These are phyloP conservation scores for Hymenoscyphus repandus DNA, from an alignment of 2,329 filamentous ascomycete species.

Conservation along the genomic window DNA sequence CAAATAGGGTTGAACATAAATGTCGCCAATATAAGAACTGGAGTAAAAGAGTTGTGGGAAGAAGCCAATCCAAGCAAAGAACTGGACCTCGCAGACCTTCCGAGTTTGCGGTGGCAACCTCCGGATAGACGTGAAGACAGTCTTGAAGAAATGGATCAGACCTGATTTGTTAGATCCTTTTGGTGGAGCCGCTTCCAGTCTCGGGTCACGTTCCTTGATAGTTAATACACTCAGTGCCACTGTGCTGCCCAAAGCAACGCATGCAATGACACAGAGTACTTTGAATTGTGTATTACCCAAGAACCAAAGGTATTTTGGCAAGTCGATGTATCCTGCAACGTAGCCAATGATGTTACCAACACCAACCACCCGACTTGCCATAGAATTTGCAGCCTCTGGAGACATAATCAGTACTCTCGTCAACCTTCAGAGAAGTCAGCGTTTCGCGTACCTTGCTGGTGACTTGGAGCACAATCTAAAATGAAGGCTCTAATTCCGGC, in stretches of 20 bases:
- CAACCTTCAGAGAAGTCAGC: neutral
- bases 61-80: constrained; percentile 91
- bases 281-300: constrained; percentile 90
- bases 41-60: constrained; percentile 96
- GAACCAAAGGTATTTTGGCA: constrained; percentile 70
- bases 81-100: constrained; percentile 75
- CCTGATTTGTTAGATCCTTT: constrained; percentile 50
- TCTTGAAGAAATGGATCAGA: constrained; percentile 71
- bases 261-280: constrained; percentile 81
- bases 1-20: constrained; percentile 82
- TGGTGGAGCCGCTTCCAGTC: constrained; percentile 59
- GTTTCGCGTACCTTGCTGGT: constrained; percentile 62
- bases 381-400: constrained; percentile 70
- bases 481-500: constrained; percentile 89
- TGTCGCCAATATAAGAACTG: constrained; percentile 87
- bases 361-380: constrained; percentile 82
- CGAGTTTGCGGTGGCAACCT: constrained; percentile 76
- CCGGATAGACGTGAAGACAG: constrained; percentile 70
- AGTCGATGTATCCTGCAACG: constrained; percentile 76
- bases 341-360: constrained; percentile 90
- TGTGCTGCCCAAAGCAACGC: constrained; percentile 64
- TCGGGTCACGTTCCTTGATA: constrained; percentile 77
- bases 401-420: neutral
- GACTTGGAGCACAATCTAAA: constrained; percentile 83
- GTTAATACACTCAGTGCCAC: constrained; percentile 63